A percentile compares a stretch with the other conserved stretches of the same genome.
These are phyloP conservation scores for Trapa incisa DNA, from an alignment of 345 rosid species.

Conservation along the genomic window DNA sequence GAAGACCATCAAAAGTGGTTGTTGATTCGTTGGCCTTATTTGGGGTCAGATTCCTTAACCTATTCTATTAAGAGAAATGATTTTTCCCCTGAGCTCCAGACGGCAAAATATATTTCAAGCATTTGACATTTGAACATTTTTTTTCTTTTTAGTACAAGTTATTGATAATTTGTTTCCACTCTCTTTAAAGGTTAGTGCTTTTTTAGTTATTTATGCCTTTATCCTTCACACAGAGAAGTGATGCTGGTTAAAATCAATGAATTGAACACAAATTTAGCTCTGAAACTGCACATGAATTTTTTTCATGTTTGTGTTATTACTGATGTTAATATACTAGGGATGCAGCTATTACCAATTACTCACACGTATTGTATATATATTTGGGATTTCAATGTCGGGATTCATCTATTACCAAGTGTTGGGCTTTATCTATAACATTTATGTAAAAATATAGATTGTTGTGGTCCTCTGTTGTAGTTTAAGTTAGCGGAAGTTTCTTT, in stretches of 20 bases:
- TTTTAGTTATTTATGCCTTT: neutral
- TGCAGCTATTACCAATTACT: neutral
- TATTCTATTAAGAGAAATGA: neutral
- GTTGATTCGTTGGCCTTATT: constrained; percentile 89
- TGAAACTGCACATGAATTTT: neutral
- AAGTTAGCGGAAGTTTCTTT: neutral
- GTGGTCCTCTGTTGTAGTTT: neutral
- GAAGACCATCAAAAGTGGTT: constrained; percentile 78
- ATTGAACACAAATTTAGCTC: neutral
- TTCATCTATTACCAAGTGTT: neutral
- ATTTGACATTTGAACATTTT: neutral
- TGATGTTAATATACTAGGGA: neutral
- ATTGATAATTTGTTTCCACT: neutral
- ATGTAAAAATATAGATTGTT: neutral
- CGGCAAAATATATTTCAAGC: neutral
- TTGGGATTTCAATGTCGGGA: neutral
- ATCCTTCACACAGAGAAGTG: neutral
- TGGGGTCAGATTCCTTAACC: constrained; percentile 49
- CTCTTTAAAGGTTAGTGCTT: neutral
- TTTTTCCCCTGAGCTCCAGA: neutral
- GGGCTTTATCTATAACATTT: neutral
- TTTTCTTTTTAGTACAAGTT: neutral
- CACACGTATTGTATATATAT: neutral
- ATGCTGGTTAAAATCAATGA: neutral
- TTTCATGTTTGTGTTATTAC: neutral